Conservation (phyloP, 2,329 filamentous ascomycete genomes). For the Talaromyces piceae region DNA sequence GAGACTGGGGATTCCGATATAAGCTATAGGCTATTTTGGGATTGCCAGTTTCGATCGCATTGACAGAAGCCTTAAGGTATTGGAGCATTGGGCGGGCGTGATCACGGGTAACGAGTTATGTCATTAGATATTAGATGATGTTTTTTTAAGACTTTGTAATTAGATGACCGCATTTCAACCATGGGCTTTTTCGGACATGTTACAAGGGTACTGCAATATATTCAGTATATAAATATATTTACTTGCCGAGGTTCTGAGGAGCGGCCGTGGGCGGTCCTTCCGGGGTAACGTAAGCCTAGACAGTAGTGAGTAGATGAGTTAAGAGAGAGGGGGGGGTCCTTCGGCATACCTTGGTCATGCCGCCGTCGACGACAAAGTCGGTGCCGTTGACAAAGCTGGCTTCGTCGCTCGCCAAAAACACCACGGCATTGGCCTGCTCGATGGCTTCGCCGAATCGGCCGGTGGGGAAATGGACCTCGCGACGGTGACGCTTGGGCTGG, state of each 20-base stretch:
- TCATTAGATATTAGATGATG: not conserved
- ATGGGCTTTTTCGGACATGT: too few relatives aligned
- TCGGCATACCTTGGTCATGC: conserved; percentile 66
- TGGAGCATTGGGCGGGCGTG: not conserved
- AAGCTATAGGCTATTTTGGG: not conserved
- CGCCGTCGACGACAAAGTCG: conserved; percentile 93
- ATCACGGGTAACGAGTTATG: not conserved
- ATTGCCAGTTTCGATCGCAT: too few relatives aligned
- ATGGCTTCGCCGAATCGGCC: conserved; percentile 89
- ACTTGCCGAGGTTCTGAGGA: conserved; percentile 42
- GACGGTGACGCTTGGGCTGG: conserved; percentile 67
- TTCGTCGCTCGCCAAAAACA: conserved; percentile 15
- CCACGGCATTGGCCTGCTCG: conserved; percentile 61
- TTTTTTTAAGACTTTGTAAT: not conserved
- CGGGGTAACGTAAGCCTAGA: conserved; percentile 62
- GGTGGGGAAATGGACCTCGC: conserved; percentile 82
- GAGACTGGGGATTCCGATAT: conserved; percentile 15
- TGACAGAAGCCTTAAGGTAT: too few relatives aligned
- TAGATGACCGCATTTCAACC: not conserved
- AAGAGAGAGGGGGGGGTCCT: not conserved
- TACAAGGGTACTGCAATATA: not conserved
- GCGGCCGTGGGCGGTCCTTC: conserved; percentile 50
- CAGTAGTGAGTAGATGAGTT: not conserved
- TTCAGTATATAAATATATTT: conserved; percentile 1
- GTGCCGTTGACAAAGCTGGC: conserved; percentile 33